Percentiles rank a stretch among this genome's conserved stretches.
Evolutionary conservation across 73 alveolate genomes (phyloP).

Genomic region (Stentor roeselii): DNA sequence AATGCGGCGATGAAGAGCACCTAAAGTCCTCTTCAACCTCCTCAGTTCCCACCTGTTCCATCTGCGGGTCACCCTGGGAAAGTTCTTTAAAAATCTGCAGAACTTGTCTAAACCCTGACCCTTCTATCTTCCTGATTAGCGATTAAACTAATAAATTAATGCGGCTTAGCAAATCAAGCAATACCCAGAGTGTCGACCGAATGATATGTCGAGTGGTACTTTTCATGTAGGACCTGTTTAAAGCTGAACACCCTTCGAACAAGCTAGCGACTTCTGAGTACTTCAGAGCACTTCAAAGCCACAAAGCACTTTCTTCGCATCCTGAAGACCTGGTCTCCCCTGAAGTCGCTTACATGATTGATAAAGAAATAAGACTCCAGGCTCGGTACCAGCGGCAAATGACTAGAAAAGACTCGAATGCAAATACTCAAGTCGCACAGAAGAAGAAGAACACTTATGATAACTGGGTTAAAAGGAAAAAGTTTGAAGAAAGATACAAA

Average conservation of each 20-base stretch:
- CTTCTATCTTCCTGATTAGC: too few species aligned
- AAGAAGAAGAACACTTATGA: neutral
- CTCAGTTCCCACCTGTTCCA: too few species aligned
- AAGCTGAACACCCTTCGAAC: neutral
- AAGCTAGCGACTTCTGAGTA: slow-evolving; percentile 11
- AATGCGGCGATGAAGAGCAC: too few species aligned
- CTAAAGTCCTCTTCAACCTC: too few species aligned
- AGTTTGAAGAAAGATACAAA: neutral
- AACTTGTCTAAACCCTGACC: too few species aligned
- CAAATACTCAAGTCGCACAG: neutral
- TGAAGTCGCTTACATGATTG: neutral
- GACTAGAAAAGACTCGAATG: neutral
- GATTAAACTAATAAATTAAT: too few species aligned
- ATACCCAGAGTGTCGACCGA: neutral
- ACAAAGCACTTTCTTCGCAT: neutral
- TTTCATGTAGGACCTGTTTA: neutral
- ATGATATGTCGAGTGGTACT: slow-evolving; percentile 1
- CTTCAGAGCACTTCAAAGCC: slow-evolving; percentile 13
- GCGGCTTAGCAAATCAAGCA: neutral
- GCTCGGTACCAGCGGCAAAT: neutral
- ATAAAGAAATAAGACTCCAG: neutral
- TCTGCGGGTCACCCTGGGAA: too few species aligned
- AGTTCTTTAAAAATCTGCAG: too few species aligned
- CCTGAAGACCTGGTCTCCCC: neutral
- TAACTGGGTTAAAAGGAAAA: neutral